These are phyloP conservation scores for Podochytrium sp. DNA, from an alignment of 192 early-diverging fungal genomes.

Conservation along the genomic window DNA sequence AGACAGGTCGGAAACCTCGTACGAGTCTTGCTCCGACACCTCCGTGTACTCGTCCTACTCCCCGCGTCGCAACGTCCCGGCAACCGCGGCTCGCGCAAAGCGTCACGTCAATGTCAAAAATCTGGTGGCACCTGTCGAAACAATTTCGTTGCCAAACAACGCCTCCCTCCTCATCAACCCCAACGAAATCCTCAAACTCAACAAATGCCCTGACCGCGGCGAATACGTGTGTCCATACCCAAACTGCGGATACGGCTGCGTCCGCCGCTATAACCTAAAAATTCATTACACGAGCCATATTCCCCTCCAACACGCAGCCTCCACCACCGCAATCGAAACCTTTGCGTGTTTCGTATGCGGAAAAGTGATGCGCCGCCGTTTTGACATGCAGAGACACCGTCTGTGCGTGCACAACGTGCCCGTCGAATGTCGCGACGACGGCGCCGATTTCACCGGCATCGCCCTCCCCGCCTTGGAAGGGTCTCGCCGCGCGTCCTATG, in stretches of 20 bases:
- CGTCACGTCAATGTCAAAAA: no score
- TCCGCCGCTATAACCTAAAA: conserved; percentile 22
- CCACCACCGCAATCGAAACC: not conserved
- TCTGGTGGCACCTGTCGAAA: no score
- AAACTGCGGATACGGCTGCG: not conserved
- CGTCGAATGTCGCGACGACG: not conserved
- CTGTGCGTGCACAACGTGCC: not conserved
- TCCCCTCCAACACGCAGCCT: not conserved
- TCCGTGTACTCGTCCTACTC: no score
- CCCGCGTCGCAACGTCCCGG: no score
- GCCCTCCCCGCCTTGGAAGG: no score
- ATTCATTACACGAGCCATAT: conserved; percentile 22
- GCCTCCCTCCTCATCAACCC: not conserved
- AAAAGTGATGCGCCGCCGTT: conserved; percentile 18
- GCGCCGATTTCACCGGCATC: no score
- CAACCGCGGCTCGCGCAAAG: no score
- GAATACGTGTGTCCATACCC: conserved; percentile 12
- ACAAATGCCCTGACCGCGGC: not conserved
- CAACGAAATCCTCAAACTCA: not conserved
- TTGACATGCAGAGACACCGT: conserved; percentile 10
- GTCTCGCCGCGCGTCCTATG: no score
- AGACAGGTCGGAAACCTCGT: no score
- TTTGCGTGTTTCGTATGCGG: conserved; percentile 4
- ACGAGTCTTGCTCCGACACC: no score
- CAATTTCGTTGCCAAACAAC: no score